Evolutionary conservation across 1,284 basidiomycete species (phyloP).

Genomic region (Fomitopsis pinicola): DNA sequence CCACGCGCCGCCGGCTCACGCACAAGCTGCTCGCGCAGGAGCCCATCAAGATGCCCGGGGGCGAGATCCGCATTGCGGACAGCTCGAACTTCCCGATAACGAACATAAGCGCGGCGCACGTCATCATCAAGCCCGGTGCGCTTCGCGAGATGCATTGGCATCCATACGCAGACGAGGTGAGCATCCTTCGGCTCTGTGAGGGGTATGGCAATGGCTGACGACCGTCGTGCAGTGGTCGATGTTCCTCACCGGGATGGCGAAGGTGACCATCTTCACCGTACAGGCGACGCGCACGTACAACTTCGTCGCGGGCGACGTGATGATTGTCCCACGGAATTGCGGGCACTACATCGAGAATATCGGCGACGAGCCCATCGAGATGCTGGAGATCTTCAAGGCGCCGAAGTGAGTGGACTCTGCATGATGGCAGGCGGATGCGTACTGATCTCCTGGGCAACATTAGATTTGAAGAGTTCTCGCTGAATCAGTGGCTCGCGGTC

Average conservation of each 20-base stretch:
- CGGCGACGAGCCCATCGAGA: conserved; percentile 51
- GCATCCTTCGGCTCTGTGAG: not conserved
- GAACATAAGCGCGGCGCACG: conserved; percentile 52
- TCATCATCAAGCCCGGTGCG: conserved; percentile 51
- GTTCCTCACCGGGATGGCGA: conserved; percentile 6
- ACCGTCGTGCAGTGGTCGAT: conserved; percentile 4
- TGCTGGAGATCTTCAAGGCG: conserved; percentile 58
- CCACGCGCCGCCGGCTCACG: conserved; percentile 1
- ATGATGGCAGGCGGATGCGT: not conserved
- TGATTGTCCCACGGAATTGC: conserved; percentile 5
- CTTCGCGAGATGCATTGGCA: conserved; percentile 49
- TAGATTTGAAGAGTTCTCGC: conserved; percentile 18
- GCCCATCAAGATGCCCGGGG: conserved; percentile 32
- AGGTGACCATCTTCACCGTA: conserved; percentile 6
- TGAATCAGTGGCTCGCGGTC: conserved; percentile 54
- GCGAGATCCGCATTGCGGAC: conserved; percentile 61
- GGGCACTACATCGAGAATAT: conserved; percentile 68
- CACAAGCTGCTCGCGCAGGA: conserved; percentile 9
- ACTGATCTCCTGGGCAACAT: not conserved
- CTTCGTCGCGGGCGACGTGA: conserved; percentile 5
- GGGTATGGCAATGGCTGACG: not conserved
- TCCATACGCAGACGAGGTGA: conserved; percentile 39
- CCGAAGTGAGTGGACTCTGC: conserved; percentile 29
- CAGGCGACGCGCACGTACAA: conserved; percentile 7
- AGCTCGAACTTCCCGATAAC: conserved; percentile 47